Percentiles rank a stretch among this genome's conserved stretches.
phyloP scores from a whole-genome alignment of 2,329 filamentous ascomycete species.

The Botrytis hyacinthi region DNA sequence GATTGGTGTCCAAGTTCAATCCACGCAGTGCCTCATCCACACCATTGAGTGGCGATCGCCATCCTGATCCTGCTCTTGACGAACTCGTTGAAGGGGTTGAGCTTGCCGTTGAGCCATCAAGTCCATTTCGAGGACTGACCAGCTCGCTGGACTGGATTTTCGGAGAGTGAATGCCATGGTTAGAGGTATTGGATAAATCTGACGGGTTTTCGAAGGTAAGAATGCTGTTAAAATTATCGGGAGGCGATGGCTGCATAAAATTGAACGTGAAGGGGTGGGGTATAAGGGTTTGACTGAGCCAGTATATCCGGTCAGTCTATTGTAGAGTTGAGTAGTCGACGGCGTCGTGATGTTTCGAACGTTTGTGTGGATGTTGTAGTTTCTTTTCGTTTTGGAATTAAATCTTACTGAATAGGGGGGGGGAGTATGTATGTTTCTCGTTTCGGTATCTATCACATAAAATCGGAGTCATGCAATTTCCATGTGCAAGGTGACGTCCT shows the following conservation, averaged over 20 bases:
- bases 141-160: constrained; percentile 42
- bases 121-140: constrained; percentile 37
- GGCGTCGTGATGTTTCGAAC: constrained; percentile 21
- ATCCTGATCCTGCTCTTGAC: constrained; percentile 6
- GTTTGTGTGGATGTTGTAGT: not conserved
- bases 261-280: constrained; percentile 39
- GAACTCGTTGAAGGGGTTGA: constrained; percentile 31
- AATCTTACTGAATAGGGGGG: not conserved
- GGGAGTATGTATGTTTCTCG: not conserved
- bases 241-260: constrained; percentile 65
- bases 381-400: not conserved
- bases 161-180: constrained; percentile 57
- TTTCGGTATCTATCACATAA: constrained; percentile 6
- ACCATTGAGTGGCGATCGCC: constrained; percentile 36
- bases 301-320: constrained; percentile 39
- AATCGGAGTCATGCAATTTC: constrained; percentile 12
- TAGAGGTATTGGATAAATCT: constrained; percentile 41
- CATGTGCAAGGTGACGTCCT: constrained; percentile 19
- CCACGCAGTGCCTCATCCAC: constrained; percentile 53
- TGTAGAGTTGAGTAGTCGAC: constrained; percentile 15
- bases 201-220: constrained; percentile 42
- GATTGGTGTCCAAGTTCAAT: constrained; percentile 46
- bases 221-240: constrained; percentile 47
- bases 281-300: constrained; percentile 37
- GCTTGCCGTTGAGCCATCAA: constrained; percentile 21